A percentile compares a stretch with the other conserved stretches of the same genome.
These are phyloP conservation scores for Phlebiopsis flavidoalba DNA, from an alignment of 768 basidiomycete species.

Conservation along the genomic window DNA sequence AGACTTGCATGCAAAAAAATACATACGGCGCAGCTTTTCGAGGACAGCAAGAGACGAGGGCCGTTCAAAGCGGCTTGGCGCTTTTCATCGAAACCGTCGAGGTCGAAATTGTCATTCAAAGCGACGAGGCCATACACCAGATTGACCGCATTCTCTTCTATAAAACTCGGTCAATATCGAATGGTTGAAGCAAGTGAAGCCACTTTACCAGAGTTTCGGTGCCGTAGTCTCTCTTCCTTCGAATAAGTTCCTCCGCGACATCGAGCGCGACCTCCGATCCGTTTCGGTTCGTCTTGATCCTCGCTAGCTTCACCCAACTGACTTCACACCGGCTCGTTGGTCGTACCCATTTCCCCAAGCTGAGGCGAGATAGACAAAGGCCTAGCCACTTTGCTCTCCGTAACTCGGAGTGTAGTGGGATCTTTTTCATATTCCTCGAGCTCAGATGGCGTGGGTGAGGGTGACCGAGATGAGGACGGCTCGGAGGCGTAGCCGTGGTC, in stretches of 20 bases:
- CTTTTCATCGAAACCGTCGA: slow-evolving; percentile 70
- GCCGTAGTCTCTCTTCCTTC: slow-evolving; percentile 81
- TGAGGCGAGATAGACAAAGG: slow-evolving; percentile 93
- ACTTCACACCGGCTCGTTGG: slow-evolving; percentile 44
- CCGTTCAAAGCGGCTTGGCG: slow-evolving; percentile 73
- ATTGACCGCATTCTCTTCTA: slow-evolving; percentile 92
- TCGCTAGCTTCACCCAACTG: too few relatives aligned
- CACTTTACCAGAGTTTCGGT: slow-evolving; percentile 76
- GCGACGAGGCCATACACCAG: slow-evolving; percentile 68
- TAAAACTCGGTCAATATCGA: neutral
- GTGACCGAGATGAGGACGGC: slow-evolving; percentile 58
- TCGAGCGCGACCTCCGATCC: slow-evolving; percentile 76
- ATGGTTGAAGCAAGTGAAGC: slow-evolving; percentile 4
- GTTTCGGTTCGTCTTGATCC: slow-evolving; percentile 64
- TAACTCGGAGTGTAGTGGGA: slow-evolving; percentile 72
- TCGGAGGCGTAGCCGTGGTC: slow-evolving; percentile 71
- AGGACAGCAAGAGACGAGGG: slow-evolving; percentile 79
- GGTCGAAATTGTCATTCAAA: slow-evolving; percentile 81
- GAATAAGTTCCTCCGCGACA: slow-evolving; percentile 76
- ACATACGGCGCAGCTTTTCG: slow-evolving; percentile 77
- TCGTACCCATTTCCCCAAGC: slow-evolving; percentile 71
- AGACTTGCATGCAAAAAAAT: neutral
- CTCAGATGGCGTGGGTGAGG: slow-evolving; percentile 78
- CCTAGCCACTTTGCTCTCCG: slow-evolving; percentile 60
- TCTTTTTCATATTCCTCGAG: slow-evolving; percentile 83